Evolutionary conservation across 306 rosid genomes (phyloP).

Genomic region (Begonia peltatifolia): DNA sequence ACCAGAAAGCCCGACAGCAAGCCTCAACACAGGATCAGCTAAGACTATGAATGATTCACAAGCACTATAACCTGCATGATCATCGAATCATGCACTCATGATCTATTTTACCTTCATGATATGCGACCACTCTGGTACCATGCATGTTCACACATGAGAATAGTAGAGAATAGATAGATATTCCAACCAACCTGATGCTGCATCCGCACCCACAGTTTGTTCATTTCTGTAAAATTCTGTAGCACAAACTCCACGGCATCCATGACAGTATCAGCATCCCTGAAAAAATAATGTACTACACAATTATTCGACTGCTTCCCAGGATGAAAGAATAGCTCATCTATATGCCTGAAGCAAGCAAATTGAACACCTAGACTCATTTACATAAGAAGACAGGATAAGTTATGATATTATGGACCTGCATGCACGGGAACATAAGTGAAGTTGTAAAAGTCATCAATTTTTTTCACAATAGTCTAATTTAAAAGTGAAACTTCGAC

Average conservation of each 20-base stretch:
- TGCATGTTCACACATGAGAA: slow-evolving; percentile 32
- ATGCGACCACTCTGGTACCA: slow-evolving; percentile 35
- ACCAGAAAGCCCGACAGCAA: slow-evolving; percentile 99
- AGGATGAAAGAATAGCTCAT: too few relatives aligned
- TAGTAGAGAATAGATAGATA: slow-evolving; percentile 9
- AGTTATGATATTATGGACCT: too few relatives aligned
- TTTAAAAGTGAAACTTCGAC: too few relatives aligned
- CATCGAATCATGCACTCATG: slow-evolving; percentile 54
- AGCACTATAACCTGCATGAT: slow-evolving; percentile 63
- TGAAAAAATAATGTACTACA: slow-evolving; percentile 8
- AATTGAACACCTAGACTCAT: too few relatives aligned
- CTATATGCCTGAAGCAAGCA: too few relatives aligned
- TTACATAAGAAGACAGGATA: too few relatives aligned
- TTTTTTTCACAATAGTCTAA: too few relatives aligned
- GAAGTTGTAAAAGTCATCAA: too few relatives aligned
- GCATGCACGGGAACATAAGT: too few relatives aligned
- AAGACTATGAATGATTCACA: slow-evolving; percentile 81
- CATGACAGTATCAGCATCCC: slow-evolving; percentile 44
- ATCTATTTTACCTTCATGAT: slow-evolving; percentile 37
- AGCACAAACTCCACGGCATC: slow-evolving; percentile 55
- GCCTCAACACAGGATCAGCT: slow-evolving; percentile 99
- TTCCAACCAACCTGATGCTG: slow-evolving; percentile 48
- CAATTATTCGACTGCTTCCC: not conserved
- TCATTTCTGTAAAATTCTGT: slow-evolving; percentile 55
- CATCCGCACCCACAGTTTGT: slow-evolving; percentile 64